Percentiles rank a stretch among this genome's conserved stretches.
Conservation (phyloP, 371 early-diverging fungal species). For the Mucor circinelloides region DNA sequence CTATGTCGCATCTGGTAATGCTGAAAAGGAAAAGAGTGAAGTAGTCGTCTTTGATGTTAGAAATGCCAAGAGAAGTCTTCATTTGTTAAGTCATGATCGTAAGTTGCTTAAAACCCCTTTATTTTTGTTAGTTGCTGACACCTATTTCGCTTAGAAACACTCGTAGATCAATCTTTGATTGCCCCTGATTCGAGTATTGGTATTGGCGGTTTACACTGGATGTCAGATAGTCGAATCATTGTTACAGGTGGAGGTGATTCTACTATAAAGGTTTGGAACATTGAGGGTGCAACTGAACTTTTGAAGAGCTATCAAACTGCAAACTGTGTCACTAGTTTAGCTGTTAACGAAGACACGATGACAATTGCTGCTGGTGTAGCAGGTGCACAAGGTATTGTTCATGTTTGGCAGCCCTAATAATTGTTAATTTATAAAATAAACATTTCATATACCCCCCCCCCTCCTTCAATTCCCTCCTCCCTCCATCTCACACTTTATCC, state of each 20-base stretch:
- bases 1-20: conserved; percentile 44
- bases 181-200: conserved; percentile 42
- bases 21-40: conserved; percentile 33
- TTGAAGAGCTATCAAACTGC: conserved; percentile 34
- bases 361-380: conserved; percentile 43
- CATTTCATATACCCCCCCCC: neutral
- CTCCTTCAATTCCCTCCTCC: neutral
- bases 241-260: conserved; percentile 51
- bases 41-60: conserved; percentile 40
- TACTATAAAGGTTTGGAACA: conserved; percentile 40
- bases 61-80: conserved; percentile 19
- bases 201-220: conserved; percentile 42
- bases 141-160: conserved; percentile 3
- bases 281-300: conserved; percentile 23
- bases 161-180: conserved; percentile 13
- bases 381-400: conserved; percentile 43
- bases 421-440: neutral
- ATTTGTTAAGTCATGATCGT: conserved; percentile 34
- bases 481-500: neutral
- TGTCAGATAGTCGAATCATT: conserved; percentile 33
- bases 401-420: conserved; percentile 31
- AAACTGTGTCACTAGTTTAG: conserved; percentile 36
- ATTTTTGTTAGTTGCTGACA: neutral
- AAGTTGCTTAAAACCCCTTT: neutral
- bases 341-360: conserved; percentile 39